A percentile compares a stretch with the other conserved stretches of the same genome.
These are phyloP conservation scores for Teratosphaeria gauchensis DNA, from an alignment of 2,329 filamentous ascomycete species.

Conservation along the genomic window DNA sequence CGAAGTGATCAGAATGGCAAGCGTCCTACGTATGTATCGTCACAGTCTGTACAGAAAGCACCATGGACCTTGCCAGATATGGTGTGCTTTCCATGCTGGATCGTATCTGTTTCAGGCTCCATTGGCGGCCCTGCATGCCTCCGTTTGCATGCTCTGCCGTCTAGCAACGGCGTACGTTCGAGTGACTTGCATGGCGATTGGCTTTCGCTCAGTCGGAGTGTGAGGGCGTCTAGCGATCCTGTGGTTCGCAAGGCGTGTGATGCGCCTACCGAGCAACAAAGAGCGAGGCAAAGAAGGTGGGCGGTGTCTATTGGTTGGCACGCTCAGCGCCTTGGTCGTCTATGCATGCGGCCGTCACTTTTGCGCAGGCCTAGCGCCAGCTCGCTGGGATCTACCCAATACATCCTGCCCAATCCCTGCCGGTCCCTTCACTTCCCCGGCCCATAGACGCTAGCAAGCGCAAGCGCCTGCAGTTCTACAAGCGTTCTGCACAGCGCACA, in stretches of 20 bases:
- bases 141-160: not conserved
- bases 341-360: not conserved
- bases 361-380: not conserved
- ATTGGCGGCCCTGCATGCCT: not conserved
- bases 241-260: not conserved
- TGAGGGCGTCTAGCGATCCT: not conserved
- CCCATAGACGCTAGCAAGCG: not conserved
- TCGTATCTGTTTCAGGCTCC: not conserved
- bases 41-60: no score
- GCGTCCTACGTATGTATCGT: not conserved
- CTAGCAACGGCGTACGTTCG: not conserved
- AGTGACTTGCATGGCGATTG: not conserved
- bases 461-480: not conserved
- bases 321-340: not conserved
- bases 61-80: not conserved
- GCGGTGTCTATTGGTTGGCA: not conserved
- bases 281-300: not conserved
- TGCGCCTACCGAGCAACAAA: not conserved
- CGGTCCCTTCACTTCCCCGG: not conserved
- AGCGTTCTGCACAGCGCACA: not conserved
- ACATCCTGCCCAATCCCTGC: not conserved
- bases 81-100: not conserved
- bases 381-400: not conserved
- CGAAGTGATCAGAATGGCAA: not conserved
- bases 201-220: not conserved